These are phyloP conservation scores for Arabidopsis hybrid DNA, from an alignment of 441 rosid genomes.

Conservation along the genomic window DNA sequence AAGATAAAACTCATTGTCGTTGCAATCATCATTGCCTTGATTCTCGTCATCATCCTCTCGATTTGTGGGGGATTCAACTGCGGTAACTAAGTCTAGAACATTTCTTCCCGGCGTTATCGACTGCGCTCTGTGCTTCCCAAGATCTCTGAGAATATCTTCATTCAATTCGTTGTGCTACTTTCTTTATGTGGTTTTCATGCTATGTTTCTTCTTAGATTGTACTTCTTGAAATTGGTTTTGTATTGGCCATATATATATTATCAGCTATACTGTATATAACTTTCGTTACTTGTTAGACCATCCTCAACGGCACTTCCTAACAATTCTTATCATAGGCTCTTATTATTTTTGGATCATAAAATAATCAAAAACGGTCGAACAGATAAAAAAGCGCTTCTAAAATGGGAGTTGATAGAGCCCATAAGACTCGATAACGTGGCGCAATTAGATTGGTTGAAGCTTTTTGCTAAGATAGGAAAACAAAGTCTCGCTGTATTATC, in stretches of 20 bases:
- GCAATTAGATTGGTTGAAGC: no score
- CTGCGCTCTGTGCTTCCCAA: not conserved
- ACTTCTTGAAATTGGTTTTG: constrained; percentile 44
- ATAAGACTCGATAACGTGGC: no score
- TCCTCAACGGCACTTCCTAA: no score
- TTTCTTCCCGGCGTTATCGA: constrained; percentile 16
- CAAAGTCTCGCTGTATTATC: no score
- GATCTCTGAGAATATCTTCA: constrained; percentile 35
- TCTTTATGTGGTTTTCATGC: constrained; percentile 35
- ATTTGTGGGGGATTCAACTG: constrained; percentile 74
- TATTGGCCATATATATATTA: constrained; percentile 35
- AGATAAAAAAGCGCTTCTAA: no score
- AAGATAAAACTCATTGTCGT: constrained; percentile 74
- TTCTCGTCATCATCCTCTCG: constrained; percentile 73
- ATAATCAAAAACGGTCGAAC: no score
- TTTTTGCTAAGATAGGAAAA: no score
- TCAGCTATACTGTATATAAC: no score
- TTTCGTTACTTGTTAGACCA: no score
- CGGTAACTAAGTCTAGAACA: constrained; percentile 33
- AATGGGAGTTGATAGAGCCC: no score
- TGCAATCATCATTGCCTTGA: constrained; percentile 68
- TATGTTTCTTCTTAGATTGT: constrained; percentile 38
- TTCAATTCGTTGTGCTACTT: constrained; percentile 35
- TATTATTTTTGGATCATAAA: no score
- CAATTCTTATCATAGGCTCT: no score